Percentiles rank a stretch among this genome's conserved stretches.
These are phyloP conservation scores for Sarocladium strictum DNA, from an alignment of 2,329 filamentous ascomycete species.

Conservation along the genomic window DNA sequence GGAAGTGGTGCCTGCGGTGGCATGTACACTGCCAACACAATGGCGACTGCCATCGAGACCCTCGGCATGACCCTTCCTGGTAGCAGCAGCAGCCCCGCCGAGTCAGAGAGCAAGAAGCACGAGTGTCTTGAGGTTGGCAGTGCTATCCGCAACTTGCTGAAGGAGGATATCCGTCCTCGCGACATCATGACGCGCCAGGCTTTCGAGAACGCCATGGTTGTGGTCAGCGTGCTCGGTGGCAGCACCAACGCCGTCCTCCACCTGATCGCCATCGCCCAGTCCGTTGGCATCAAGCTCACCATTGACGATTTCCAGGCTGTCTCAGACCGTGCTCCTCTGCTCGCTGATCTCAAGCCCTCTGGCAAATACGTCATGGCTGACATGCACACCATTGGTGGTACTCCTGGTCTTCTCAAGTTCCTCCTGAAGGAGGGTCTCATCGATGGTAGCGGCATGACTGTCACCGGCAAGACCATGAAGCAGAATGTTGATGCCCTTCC, in stretches of 20 bases:
- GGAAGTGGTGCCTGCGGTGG: conserved; percentile 66
- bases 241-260: conserved; percentile 84
- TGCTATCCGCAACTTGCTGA: conserved; percentile 68
- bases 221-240: conserved; percentile 76
- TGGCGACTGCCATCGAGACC: conserved; percentile 85
- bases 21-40: conserved; percentile 93
- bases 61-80: conserved; percentile 85
- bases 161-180: conserved; percentile 68
- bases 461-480: conserved; percentile 78
- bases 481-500: conserved; percentile 77
- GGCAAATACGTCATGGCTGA: conserved; percentile 85
- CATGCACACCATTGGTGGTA: conserved; percentile 79
- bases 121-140: conserved; percentile 68
- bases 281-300: conserved; percentile 73
- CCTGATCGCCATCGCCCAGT: conserved; percentile 76
- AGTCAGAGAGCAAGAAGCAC: conserved; percentile 62
- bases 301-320: conserved; percentile 84
- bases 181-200: conserved; percentile 77
- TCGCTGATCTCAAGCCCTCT: conserved; percentile 78
- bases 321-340: conserved; percentile 71
- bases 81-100: conserved; percentile 73
- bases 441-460: conserved; percentile 72
- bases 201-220: conserved; percentile 80
- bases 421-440: conserved; percentile 78
- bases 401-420: conserved; percentile 81